These are phyloP conservation scores for Colletotrichum incanum DNA, from an alignment of 2,329 filamentous ascomycete genomes.

Conservation along the genomic window DNA sequence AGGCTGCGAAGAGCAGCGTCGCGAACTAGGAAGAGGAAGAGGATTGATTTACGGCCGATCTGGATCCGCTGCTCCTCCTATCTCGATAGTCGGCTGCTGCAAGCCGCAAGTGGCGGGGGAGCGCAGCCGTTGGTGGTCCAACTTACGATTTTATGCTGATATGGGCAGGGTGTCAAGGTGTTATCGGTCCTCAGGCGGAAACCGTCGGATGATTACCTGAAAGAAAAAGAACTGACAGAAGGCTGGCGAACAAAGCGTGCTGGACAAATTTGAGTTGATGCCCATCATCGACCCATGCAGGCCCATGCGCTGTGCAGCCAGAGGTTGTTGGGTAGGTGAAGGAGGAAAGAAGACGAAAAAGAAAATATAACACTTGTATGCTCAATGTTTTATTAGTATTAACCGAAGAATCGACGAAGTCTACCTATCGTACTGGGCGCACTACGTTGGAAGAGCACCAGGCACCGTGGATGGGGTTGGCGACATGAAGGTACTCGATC, in stretches of 20 bases:
- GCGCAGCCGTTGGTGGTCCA: slow-evolving; percentile 9
- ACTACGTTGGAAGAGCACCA: background rate
- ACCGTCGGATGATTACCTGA: slow-evolving; percentile 10
- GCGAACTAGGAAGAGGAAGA: background rate
- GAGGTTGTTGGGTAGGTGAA: background rate
- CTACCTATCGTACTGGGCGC: background rate
- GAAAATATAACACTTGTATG: background rate
- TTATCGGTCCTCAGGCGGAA: slow-evolving; percentile 2
- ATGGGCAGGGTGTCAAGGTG: slow-evolving; percentile 13
- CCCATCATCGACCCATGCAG: slow-evolving; percentile 10
- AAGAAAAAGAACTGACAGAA: slow-evolving; percentile 3
- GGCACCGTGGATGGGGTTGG: background rate
- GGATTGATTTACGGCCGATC: background rate
- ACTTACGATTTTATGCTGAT: slow-evolving; percentile 29
- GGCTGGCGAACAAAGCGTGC: slow-evolving; percentile 25
- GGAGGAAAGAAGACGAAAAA: background rate
- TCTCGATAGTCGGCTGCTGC: slow-evolving; percentile 26
- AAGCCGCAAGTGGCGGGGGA: slow-evolving; percentile 14
- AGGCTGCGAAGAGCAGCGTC: background rate
- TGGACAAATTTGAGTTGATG: slow-evolving; percentile 34
- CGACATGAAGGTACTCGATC: background rate
- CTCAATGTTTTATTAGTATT: background rate
- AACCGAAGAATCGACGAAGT: background rate
- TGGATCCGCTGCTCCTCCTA: slow-evolving; percentile 27
- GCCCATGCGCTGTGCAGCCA: slow-evolving; percentile 16